phyloP scores from a whole-genome alignment of 305 asterid genomes.

The Solanum hybrid region DNA sequence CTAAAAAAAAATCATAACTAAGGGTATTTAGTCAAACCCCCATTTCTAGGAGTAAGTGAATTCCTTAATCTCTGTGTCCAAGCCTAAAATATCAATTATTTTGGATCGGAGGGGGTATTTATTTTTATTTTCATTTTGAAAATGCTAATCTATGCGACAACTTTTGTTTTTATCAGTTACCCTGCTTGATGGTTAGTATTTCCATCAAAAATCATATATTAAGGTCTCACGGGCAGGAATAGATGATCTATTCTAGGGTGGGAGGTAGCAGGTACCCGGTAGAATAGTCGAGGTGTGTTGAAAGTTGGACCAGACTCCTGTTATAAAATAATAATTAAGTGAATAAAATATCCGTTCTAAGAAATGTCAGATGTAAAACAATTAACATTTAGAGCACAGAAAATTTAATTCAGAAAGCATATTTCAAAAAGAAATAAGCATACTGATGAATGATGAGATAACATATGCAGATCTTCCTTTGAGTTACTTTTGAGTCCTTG shows the following conservation, averaged over 20 bases:
- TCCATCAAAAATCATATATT: not conserved
- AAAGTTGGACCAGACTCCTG: not conserved
- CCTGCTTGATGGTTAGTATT: not conserved
- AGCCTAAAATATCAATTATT: not conserved
- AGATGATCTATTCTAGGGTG: not conserved
- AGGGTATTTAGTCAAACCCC: not conserved
- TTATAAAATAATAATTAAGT: not conserved
- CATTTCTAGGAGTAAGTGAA: not conserved
- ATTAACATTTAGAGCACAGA: not conserved
- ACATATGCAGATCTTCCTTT: not conserved
- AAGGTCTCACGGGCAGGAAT: not conserved
- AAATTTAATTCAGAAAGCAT: not conserved
- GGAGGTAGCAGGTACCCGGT: not conserved
- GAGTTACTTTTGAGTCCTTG: not conserved
- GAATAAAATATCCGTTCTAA: not conserved
- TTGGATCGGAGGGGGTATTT: not conserved
- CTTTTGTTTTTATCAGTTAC: not conserved
- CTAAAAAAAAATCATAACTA: not conserved
- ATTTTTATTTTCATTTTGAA: not conserved
- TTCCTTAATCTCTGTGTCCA: not conserved
- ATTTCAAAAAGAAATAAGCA: not conserved
- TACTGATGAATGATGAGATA: not conserved
- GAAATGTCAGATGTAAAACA: not conserved
- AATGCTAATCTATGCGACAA: not conserved
- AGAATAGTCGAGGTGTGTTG: not conserved